Percentiles rank a stretch among this genome's conserved stretches.
These are phyloP conservation scores for Aureobasidium lini DNA, from an alignment of 2,329 filamentous ascomycete species.

Conservation along the genomic window DNA sequence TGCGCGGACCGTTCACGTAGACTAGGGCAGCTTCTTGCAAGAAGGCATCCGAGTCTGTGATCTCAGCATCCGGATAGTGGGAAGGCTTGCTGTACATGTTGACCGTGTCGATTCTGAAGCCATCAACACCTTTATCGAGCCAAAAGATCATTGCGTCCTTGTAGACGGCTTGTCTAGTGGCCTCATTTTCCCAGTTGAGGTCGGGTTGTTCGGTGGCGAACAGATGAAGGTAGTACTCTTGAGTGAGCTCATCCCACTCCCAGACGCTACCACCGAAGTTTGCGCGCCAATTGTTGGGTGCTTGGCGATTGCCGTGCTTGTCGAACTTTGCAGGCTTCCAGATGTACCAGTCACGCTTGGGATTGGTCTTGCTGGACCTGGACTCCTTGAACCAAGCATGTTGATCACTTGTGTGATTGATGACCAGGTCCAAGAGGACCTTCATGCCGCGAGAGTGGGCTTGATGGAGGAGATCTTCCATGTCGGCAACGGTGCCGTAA, in stretches of 20 bases:
- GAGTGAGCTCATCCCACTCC: slow-evolving; percentile 64
- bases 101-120: slow-evolving; percentile 31
- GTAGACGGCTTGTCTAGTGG: slow-evolving; percentile 62
- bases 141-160: slow-evolving; percentile 55
- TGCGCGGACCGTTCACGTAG: slow-evolving; percentile 27
- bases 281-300: slow-evolving; percentile 69
- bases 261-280: slow-evolving; percentile 54
- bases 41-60: slow-evolving; percentile 12
- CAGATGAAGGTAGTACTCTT: slow-evolving; percentile 69
- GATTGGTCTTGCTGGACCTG: slow-evolving; percentile 50
- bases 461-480: slow-evolving; percentile 31
- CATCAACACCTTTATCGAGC: slow-evolving; percentile 60
- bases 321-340: slow-evolving; percentile 36
- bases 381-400: slow-evolving; percentile 66
- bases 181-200: slow-evolving; percentile 74
- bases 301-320: slow-evolving; percentile 52
- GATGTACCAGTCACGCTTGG: slow-evolving; percentile 64
- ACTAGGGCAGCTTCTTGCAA: slow-evolving; percentile 17
- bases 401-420: slow-evolving; percentile 31
- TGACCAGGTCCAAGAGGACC: slow-evolving; percentile 33
- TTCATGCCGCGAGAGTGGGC: slow-evolving; percentile 31
- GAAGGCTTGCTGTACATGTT: slow-evolving; percentile 20
- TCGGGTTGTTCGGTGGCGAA: slow-evolving; percentile 73
- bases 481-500: slow-evolving; percentile 33
- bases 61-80: slow-evolving; percentile 18